These are phyloP conservation scores for Populus hybrid DNA, from an alignment of 441 rosid species.

Conservation along the genomic window DNA sequence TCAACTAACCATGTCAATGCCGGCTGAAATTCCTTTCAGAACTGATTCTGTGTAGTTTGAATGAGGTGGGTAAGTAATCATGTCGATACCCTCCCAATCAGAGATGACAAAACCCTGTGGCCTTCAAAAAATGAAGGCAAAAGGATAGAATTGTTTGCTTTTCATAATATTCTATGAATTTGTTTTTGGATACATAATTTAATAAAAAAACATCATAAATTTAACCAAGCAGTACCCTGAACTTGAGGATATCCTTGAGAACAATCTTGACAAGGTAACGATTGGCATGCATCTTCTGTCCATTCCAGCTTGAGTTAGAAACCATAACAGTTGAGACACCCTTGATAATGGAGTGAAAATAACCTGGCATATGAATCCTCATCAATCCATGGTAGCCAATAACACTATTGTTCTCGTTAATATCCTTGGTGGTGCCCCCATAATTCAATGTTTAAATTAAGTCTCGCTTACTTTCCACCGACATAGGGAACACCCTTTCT, in stretches of 20 bases:
- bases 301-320: slow-evolving; percentile 74
- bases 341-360: slow-evolving; percentile 42
- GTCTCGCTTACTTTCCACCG: slow-evolving; percentile 50
- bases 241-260: slow-evolving; percentile 54
- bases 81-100: slow-evolving; percentile 76
- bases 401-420: slow-evolving; percentile 70
- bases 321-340: slow-evolving; percentile 75
- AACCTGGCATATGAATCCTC: slow-evolving; percentile 73
- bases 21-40: slow-evolving; percentile 47
- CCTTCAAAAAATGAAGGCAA: neutral
- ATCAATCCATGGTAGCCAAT: slow-evolving; percentile 40
- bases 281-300: slow-evolving; percentile 72
- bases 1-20: slow-evolving; percentile 67
- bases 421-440: slow-evolving; percentile 66
- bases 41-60: slow-evolving; percentile 61
- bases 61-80: slow-evolving; percentile 60
- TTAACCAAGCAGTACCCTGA: slow-evolving; percentile 36
- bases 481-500: slow-evolving; percentile 52
- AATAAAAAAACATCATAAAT: neutral
- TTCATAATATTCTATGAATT: neutral
- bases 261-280: slow-evolving; percentile 41
- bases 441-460: neutral
- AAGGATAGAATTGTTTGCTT: neutral
- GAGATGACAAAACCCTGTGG: slow-evolving; percentile 57
- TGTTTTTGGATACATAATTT: neutral